Conservation (phyloP, 257 asterid species). For the Avicennia marina region DNA sequence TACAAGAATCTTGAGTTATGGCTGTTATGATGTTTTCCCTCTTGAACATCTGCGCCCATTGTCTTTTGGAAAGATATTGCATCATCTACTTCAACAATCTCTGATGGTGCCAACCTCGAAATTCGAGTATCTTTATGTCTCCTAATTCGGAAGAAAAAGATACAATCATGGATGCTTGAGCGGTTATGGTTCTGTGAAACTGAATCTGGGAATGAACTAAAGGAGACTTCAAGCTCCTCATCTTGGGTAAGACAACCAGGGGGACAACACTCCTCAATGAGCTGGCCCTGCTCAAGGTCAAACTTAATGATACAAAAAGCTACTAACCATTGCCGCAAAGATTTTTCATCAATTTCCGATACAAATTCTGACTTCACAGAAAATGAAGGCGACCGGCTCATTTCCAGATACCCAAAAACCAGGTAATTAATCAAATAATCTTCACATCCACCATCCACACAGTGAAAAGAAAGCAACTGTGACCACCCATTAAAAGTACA, state of each 20-base stretch:
- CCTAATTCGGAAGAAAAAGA: slow-evolving; percentile 81
- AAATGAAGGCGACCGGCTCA: slow-evolving; percentile 93
- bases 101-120: slow-evolving; percentile 30
- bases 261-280: slow-evolving; percentile 93
- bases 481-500: slow-evolving; percentile 15
- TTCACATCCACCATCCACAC: slow-evolving; percentile 25
- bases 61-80: slow-evolving; percentile 25
- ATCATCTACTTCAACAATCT: slow-evolving; percentile 56
- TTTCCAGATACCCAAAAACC: slow-evolving; percentile 37
- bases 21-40: slow-evolving; percentile 29
- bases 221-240: slow-evolving; percentile 94
- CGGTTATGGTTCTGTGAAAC: slow-evolving; percentile 91
- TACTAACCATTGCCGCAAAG: slow-evolving; percentile 75
- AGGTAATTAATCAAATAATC: slow-evolving; percentile 31
- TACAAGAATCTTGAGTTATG: slow-evolving; percentile 57
- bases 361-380: slow-evolving; percentile 62
- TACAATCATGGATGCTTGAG: slow-evolving; percentile 88
- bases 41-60: slow-evolving; percentile 21
- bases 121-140: slow-evolving; percentile 42
- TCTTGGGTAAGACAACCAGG: slow-evolving; percentile 70
- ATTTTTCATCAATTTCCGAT: slow-evolving; percentile 62
- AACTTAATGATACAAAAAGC: slow-evolving; percentile 88
- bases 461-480: slow-evolving; percentile 7
- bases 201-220: slow-evolving; percentile 96
- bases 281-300: slow-evolving; percentile 98